These are phyloP conservation scores for Aspergillus intermedius DNA, from an alignment of 2,329 filamentous ascomycete species.

Conservation along the genomic window DNA sequence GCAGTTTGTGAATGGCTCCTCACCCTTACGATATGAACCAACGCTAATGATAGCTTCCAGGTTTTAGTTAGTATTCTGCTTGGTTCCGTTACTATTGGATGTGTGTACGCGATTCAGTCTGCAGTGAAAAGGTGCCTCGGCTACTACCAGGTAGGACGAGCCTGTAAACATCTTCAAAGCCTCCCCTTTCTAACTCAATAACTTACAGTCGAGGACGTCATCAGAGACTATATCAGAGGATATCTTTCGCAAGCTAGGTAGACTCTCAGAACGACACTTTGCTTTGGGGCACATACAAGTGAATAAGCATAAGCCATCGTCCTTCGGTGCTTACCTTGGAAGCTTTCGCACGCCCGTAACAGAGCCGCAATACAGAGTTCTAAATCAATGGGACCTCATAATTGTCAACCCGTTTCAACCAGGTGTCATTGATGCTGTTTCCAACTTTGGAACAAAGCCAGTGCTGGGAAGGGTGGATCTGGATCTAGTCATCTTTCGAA, in stretches of 20 bases:
- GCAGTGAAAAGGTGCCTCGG: slow-evolving; percentile 13
- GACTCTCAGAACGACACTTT: slow-evolving; percentile 17
- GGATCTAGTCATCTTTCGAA: slow-evolving; percentile 12
- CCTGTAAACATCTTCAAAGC: not conserved
- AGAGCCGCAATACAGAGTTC: slow-evolving; percentile 24
- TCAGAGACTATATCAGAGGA: slow-evolving; percentile 19
- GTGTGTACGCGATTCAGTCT: slow-evolving; percentile 25
- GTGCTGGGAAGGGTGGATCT: slow-evolving; percentile 30
- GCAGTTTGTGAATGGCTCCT: slow-evolving; percentile 32
- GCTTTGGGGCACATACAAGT: slow-evolving; percentile 11
- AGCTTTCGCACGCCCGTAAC: slow-evolving; percentile 29
- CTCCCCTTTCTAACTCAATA: not conserved
- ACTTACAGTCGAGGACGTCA: slow-evolving; percentile 17
- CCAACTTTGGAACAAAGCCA: slow-evolving; percentile 11
- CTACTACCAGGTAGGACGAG: slow-evolving; percentile 23
- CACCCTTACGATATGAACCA: slow-evolving; percentile 3
- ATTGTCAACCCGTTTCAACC: slow-evolving; percentile 37
- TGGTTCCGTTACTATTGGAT: slow-evolving; percentile 22
- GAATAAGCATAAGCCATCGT: slow-evolving; percentile 21
- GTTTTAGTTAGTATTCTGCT: slow-evolving; percentile 30
- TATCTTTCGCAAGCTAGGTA: slow-evolving; percentile 17
- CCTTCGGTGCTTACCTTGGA: slow-evolving; percentile 41
- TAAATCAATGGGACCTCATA: slow-evolving; percentile 40
- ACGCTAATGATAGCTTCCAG: slow-evolving; percentile 15
- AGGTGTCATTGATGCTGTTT: slow-evolving; percentile 31